Evolutionary conservation across 768 basidiomycete species (phyloP).

Genomic region (Pulveroboletus sp.): DNA sequence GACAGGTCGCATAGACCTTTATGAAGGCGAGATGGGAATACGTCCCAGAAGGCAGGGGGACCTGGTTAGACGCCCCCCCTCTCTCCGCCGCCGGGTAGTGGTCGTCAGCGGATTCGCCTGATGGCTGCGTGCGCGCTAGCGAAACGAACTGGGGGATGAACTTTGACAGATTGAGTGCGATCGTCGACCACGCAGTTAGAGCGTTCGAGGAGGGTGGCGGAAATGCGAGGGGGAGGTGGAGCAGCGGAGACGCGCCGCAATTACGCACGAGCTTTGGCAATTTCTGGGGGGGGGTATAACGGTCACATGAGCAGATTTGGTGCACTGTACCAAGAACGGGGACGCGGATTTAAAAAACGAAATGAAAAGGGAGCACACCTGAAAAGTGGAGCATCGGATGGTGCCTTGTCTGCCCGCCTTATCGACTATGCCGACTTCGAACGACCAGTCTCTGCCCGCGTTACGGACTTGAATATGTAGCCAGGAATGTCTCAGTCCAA

Average conservation of each 20-base stretch:
- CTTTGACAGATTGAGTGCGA: constrained; percentile 55
- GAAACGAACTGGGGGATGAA: constrained; percentile 61
- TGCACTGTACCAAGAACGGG: neutral
- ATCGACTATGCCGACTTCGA: constrained; percentile 74
- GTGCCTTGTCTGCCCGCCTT: constrained; percentile 52
- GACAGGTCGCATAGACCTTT: constrained; percentile 74
- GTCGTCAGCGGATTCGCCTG: constrained; percentile 20
- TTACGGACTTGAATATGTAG: constrained; percentile 71
- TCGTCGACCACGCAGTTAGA: constrained; percentile 66
- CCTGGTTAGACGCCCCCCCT: constrained; percentile 15
- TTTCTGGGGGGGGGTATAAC: constrained; percentile 37
- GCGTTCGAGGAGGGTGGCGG: constrained; percentile 49
- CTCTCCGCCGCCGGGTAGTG: constrained; percentile 21
- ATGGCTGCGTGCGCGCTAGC: constrained; percentile 28
- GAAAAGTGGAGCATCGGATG: constrained; percentile 72
- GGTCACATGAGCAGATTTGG: constrained; percentile 8
- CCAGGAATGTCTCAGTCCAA: constrained; percentile 69
- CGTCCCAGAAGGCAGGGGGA: constrained; percentile 42
- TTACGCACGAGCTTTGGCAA: constrained; percentile 46
- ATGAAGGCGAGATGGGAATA: constrained; percentile 69
- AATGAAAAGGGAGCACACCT: constrained; percentile 42
- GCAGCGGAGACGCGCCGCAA: constrained; percentile 43
- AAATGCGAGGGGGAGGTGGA: constrained; percentile 69
- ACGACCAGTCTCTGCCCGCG: constrained; percentile 63
- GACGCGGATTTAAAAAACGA: neutral